These are phyloP conservation scores for Setaria viridis DNA, from an alignment of 202 grass and related monocot species.

Conservation along the genomic window DNA sequence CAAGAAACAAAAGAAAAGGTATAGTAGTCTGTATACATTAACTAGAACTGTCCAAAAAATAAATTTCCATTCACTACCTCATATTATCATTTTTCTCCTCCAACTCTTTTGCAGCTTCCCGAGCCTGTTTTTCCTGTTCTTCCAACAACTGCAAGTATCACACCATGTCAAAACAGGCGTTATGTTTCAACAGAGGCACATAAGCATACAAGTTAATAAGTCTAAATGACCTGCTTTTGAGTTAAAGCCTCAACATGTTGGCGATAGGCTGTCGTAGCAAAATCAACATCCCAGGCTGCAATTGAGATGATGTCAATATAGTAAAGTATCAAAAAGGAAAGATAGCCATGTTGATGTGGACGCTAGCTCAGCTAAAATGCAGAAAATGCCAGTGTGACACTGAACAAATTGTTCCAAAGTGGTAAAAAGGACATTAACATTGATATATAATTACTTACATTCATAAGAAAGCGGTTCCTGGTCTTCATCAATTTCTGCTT, in stretches of 20 bases:
- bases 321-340: not conserved
- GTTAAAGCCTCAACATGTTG: constrained; percentile 95
- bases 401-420: constrained; percentile 8
- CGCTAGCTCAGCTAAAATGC: constrained; percentile 20
- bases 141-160: constrained; percentile 77
- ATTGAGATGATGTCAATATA: constrained; percentile 45
- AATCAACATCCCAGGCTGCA: constrained; percentile 98
- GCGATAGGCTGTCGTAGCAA: constrained; percentile 91
- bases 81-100: constrained; percentile 64
- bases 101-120: constrained; percentile 71
- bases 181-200: constrained; percentile 25
- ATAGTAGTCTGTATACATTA: constrained; percentile 20
- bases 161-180: constrained; percentile 40
- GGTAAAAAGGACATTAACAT: not conserved
- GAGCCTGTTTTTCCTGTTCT: constrained; percentile 86
- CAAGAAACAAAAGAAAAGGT: not conserved
- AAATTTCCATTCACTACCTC: constrained; percentile 45
- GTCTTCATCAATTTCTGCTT: constrained; percentile 99
- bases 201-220: constrained; percentile 28
- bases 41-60: not conserved
- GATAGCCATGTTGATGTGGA: not conserved
- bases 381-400: not conserved
- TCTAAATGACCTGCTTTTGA: constrained; percentile 76
- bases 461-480: constrained; percentile 96
- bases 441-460: constrained; percentile 63